Base-by-base conservation (phyloP, 805 yeast genomes). In the Candida sakaeoensis region DNA sequence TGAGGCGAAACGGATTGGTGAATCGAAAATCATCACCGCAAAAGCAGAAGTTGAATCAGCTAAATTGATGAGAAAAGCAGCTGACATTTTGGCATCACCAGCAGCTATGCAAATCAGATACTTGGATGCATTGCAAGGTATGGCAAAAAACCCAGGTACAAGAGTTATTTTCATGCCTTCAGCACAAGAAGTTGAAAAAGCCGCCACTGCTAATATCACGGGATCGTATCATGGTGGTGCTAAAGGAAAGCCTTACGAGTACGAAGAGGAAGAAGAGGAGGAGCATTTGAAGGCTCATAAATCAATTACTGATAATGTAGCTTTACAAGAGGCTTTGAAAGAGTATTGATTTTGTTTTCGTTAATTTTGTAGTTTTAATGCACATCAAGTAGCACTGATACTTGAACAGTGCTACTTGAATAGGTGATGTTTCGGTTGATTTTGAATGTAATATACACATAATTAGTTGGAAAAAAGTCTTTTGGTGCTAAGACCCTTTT, bases 101-200 rank as follows among this genome's bases (percentile, higher is more conserved):
- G 78, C 87, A 10, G 89, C 88, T 21, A 80, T 82, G 85, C 88
- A 82, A 65, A 82, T 82, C 57, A 67, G 89, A 59, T 82, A 82
- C 54, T 70, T 82, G 60, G 89, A 82, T 51, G 88, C 88, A n/a
- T 78, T 82, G 79, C 86, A 80, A 61, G 68, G 66, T 45, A 82
- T 82, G 87, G 83, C 86, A 25, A 75, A 64, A 46, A 53, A 70
- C 37, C 64, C 86, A 1, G 73, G 75, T 43, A 63, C 85, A n/a
- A 78, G 80, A 60, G 88, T 82, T 39, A 81, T 82, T 22, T 82
- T 82, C 58, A 82, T 82, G 87, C 88, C 89, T 5, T 64, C 71
- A 13, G 54, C 71, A 7, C 70, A 63, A 43, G 65, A 64, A 43
- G 63, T 69, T 37, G 74, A 69, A 50, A 57, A 51, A 41, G 56